A percentile compares a stretch with the other conserved stretches of the same genome.
Evolutionary conservation across 108 stramenopile genomes (phyloP).

Genomic region (Cyclotella choctawhatcheeana): DNA sequence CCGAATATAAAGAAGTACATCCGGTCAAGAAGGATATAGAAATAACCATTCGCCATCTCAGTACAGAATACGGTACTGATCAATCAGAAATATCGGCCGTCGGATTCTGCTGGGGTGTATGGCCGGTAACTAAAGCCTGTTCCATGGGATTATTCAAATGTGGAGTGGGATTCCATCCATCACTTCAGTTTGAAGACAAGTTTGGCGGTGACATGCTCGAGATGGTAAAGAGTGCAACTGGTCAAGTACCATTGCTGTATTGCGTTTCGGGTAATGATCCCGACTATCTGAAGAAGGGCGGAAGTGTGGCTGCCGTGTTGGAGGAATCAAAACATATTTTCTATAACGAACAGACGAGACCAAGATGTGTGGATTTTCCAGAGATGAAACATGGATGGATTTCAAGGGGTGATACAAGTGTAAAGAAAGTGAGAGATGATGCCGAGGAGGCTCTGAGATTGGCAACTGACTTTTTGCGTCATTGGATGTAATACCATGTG

Average conservation of each 20-base stretch:
- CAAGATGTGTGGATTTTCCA: conserved; percentile 39
- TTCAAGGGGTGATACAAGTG: conserved; percentile 45
- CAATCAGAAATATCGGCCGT: conserved; percentile 29
- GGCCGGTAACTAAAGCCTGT: conserved; percentile 47
- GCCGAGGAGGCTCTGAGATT: conserved; percentile 33
- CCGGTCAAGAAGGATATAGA: conserved; percentile 25
- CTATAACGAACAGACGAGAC: neutral
- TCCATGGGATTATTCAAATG: conserved; percentile 13
- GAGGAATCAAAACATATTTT: neutral
- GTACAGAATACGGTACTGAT: neutral
- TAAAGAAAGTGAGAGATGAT: conserved; percentile 23
- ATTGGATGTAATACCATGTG: conserved; percentile 47
- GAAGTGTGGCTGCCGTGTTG: conserved; percentile 17
- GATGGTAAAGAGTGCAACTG: conserved; percentile 17
- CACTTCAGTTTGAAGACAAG: conserved; percentile 32
- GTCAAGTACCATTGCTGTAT: conserved; percentile 30
- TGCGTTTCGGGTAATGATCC: conserved; percentile 52
- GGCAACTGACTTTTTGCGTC: conserved; percentile 24
- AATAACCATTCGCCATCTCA: conserved; percentile 27
- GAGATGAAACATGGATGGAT: conserved; percentile 59
- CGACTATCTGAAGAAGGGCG: conserved; percentile 40
- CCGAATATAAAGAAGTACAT: neutral
- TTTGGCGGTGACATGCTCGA: conserved; percentile 34
- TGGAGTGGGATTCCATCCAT: conserved; percentile 48
- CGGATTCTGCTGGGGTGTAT: conserved; percentile 61